Evolutionary conservation across 2,329 filamentous ascomycete species (phyloP).

Genomic region (Sclerotinia sclerotiorum): DNA sequence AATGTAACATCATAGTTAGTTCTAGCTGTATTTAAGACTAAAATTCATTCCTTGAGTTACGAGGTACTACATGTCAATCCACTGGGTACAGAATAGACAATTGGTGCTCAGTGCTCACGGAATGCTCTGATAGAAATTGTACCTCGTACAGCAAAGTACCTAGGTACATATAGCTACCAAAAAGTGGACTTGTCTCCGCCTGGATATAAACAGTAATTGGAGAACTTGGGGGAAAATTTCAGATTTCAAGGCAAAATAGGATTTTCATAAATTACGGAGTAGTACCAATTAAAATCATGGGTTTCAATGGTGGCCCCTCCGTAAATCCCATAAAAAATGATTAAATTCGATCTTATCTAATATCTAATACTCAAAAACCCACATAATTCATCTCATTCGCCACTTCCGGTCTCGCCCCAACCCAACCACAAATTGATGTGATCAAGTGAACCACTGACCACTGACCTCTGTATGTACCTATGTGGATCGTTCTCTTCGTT

Average conservation of each 20-base stretch:
- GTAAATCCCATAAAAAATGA: constrained; percentile 4
- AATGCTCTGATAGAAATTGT: too few species aligned
- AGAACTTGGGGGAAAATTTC: not conserved
- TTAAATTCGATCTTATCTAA: constrained; percentile 10
- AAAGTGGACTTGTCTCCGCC: too few species aligned
- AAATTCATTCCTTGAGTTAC: too few species aligned
- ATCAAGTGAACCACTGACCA: not conserved
- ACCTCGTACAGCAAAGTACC: too few species aligned
- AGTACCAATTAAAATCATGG: not conserved
- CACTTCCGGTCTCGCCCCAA: constrained; percentile 14
- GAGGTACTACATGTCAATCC: too few species aligned
- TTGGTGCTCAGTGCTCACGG: too few species aligned
- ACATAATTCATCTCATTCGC: constrained; percentile 8
- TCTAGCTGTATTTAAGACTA: too few species aligned
- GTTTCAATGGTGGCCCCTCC: not conserved
- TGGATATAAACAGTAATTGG: not conserved
- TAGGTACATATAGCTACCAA: too few species aligned
- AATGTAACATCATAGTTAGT: too few species aligned
- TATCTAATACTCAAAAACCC: not conserved
- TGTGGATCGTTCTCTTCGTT: not conserved
- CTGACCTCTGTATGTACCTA: not conserved
- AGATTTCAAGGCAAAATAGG: not conserved
- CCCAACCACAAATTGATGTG: not conserved
- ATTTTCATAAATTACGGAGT: not conserved
- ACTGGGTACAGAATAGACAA: too few species aligned